phyloP scores from a whole-genome alignment of 164 flowering plant genomes.

The Tetrastigma voinierianum region DNA sequence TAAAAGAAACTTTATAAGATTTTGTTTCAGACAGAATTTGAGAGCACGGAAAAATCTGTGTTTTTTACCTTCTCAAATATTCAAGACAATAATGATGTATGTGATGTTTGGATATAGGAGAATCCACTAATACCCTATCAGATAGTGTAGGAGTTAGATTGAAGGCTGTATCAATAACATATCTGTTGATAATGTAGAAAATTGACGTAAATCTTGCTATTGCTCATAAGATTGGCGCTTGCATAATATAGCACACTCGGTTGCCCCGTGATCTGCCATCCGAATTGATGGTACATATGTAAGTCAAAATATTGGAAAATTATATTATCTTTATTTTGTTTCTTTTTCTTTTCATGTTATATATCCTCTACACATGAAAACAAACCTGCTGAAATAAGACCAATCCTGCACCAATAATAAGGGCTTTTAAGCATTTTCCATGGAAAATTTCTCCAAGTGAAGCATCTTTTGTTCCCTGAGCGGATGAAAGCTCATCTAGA shows the following conservation, averaged over 20 bases:
- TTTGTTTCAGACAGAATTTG: too few relatives aligned
- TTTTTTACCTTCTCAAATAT: too few relatives aligned
- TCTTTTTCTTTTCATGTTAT: not conserved
- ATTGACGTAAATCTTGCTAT: not conserved
- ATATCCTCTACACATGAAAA: not conserved
- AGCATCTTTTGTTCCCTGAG: conserved; percentile 56
- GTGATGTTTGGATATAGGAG: too few relatives aligned
- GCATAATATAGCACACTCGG: conserved; percentile 99
- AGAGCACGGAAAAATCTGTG: conserved; percentile 2
- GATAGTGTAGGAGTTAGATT: conserved; percentile 14
- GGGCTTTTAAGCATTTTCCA: conserved; percentile 93
- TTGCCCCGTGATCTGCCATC: conserved; percentile 92
- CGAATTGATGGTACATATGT: conserved; percentile 2
- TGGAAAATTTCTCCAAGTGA: conserved; percentile 65
- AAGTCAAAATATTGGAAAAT: not conserved
- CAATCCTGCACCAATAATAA: conserved; percentile 79
- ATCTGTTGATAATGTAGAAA: not conserved
- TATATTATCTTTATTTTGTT: not conserved
- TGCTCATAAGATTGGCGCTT: conserved; percentile 88
- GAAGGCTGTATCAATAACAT: not conserved
- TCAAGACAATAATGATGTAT: too few relatives aligned
- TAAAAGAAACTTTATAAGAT: too few relatives aligned
- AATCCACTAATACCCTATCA: conserved; percentile 95
- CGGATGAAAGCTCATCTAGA: conserved; percentile 62
- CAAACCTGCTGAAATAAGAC: conserved; percentile 94